Percentiles rank a stretch among this genome's conserved stretches.
Conservation (phyloP, 2,329 filamentous ascomycete genomes). For the Aspergillus viridinutans region DNA sequence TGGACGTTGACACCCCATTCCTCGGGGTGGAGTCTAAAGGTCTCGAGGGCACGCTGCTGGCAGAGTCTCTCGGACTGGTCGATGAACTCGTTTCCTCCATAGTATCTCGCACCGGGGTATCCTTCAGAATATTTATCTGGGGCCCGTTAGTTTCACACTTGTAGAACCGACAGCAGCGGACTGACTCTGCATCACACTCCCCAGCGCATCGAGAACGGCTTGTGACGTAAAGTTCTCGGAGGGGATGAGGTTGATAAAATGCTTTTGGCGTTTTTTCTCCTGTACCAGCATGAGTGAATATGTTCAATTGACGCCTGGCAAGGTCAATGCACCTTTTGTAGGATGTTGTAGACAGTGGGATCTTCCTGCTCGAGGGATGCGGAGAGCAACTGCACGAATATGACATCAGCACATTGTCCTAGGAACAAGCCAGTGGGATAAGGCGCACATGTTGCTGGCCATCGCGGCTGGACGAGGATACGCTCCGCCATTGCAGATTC, state of each 20-base stretch:
- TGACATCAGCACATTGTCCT: conserved; percentile 5
- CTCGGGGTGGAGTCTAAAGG: conserved; percentile 76
- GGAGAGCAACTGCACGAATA: conserved; percentile 63
- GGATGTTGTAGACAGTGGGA: conserved; percentile 79
- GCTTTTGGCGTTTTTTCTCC: conserved; percentile 95
- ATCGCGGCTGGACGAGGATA: conserved; percentile 37
- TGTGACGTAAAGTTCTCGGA: conserved; percentile 96
- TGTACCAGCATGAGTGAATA: conserved; percentile 36
- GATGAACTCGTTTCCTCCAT: conserved; percentile 95
- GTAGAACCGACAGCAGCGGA: conserved; percentile 11
- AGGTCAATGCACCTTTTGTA: conserved; percentile 69
- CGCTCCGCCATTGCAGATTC: conserved; percentile 32
- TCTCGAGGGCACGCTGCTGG: conserved; percentile 82
- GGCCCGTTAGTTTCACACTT: conserved; percentile 22
- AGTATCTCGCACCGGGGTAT: conserved; percentile 93
- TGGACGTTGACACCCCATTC: conserved; percentile 98
- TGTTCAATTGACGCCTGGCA: not conserved
- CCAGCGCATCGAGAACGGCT: conserved; percentile 83
- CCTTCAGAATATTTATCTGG: conserved; percentile 97
- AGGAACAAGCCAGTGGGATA: not conserved
- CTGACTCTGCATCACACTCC: conserved; percentile 91
- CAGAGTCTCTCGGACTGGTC: conserved; percentile 85
- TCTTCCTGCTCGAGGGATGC: conserved; percentile 78
- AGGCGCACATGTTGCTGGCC: conserved; percentile 39
- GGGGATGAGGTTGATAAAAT: conserved; percentile 96